phyloP scores from a whole-genome alignment of 1,284 basidiomycete genomes.

The Ceratobasidium sp. region DNA sequence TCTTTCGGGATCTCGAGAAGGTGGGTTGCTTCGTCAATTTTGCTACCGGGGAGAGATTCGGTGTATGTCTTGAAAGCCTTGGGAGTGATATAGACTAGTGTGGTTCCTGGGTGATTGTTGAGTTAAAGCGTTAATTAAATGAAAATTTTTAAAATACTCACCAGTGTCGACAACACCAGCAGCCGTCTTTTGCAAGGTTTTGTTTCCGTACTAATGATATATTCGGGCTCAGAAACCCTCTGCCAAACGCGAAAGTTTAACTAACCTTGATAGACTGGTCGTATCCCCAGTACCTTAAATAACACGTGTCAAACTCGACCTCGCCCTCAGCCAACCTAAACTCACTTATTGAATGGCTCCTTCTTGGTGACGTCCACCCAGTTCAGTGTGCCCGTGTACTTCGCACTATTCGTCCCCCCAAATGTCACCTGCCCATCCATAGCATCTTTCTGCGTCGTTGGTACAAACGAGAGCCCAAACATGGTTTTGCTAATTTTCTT shows the following conservation, averaged over 20 bases:
- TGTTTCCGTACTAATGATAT: conserved; percentile 27
- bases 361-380: conserved; percentile 33
- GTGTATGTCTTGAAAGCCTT: conserved; percentile 39
- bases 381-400: conserved; percentile 33
- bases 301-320: background rate
- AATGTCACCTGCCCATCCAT: conserved; percentile 17
- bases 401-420: conserved; percentile 12
- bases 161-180: conserved; percentile 40
- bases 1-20: conserved; percentile 36
- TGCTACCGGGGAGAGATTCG: conserved; percentile 33
- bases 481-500: conserved; percentile 28
- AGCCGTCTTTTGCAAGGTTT: conserved; percentile 14
- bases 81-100: conserved; percentile 33
- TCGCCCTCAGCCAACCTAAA: background rate
- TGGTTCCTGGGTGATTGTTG: conserved; percentile 7
- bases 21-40: background rate
- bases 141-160: background rate
- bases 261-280: conserved; percentile 35
- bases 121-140: background rate
- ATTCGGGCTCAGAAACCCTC: background rate
- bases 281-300: conserved; percentile 29
- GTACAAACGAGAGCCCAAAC: conserved; percentile 27
- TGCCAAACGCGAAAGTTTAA: background rate
- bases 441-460: background rate
- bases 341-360: conserved; percentile 17